Evolutionary conservation across 495 filamentous ascomycete genomes (phyloP).

Genomic region (Darksidea phi): DNA sequence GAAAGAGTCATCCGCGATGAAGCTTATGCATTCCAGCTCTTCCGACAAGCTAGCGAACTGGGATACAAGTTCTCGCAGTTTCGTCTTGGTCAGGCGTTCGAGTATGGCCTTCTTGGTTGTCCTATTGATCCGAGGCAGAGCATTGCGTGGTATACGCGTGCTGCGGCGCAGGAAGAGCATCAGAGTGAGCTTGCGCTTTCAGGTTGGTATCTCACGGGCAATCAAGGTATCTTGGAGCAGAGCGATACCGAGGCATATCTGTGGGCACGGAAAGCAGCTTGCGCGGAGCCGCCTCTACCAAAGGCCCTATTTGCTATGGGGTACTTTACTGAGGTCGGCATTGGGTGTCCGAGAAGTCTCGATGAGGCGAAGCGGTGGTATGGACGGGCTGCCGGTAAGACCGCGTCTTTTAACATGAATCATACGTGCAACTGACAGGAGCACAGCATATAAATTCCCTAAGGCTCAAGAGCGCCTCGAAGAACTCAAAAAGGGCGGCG

Average conservation of each 20-base stretch:
- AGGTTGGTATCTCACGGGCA: conserved; percentile 95
- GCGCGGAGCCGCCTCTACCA: conserved; percentile 64
- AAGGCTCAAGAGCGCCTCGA: conserved; percentile 90
- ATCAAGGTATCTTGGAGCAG: conserved; percentile 81
- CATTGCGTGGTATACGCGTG: conserved; percentile 90
- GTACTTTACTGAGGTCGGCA: conserved; percentile 93
- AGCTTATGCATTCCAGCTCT: conserved; percentile 71
- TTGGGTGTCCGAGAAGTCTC: conserved; percentile 78
- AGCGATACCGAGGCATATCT: conserved; percentile 96
- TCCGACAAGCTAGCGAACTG: conserved; percentile 82
- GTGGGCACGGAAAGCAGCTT: conserved; percentile 91
- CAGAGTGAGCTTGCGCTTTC: conserved; percentile 88
- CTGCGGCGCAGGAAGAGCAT: conserved; percentile 91
- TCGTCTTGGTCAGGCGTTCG: conserved; percentile 79
- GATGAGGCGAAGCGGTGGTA: conserved; percentile 99
- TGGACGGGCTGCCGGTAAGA: conserved; percentile 94
- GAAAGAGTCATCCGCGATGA: conserved; percentile 78
- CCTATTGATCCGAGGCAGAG: conserved; percentile 76
- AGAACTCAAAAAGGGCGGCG: conserved; percentile 78
- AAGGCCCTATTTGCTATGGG: conserved; percentile 99
- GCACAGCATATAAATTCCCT: conserved; percentile 82
- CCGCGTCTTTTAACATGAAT: conserved; percentile 1
- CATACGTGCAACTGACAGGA: not conserved
- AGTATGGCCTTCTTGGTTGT: conserved; percentile 82
- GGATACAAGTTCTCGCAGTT: conserved; percentile 96